Conservation (phyloP, 2,329 filamentous ascomycete species). For the Sporothrix variecibatus region DNA sequence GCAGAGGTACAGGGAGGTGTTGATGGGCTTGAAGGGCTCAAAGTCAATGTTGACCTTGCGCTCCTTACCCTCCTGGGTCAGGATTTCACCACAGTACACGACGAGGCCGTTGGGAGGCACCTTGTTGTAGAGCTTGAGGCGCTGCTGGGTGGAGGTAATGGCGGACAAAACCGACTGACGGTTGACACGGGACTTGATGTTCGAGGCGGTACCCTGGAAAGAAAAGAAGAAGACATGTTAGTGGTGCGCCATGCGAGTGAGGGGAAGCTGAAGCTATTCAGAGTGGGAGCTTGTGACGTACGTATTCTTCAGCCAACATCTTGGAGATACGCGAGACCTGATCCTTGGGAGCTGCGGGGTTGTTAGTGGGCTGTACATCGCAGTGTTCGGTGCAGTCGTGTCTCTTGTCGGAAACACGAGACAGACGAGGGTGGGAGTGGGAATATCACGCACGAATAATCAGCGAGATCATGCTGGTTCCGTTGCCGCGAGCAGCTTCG, state of each 20-base stretch:
- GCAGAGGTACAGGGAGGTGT: constrained; percentile 97
- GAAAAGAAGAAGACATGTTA: constrained; percentile 14
- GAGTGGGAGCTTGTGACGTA: constrained; percentile 50
- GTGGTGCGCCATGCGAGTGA: constrained; percentile 32
- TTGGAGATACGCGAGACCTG: constrained; percentile 94
- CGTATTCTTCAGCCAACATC: constrained; percentile 99
- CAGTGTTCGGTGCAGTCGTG: neutral
- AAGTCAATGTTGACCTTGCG: constrained; percentile 99
- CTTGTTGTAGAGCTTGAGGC: constrained; percentile 98
- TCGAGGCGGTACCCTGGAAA: constrained; percentile 86
- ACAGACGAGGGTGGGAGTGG: neutral
- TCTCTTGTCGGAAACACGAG: neutral
- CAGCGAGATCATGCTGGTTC: constrained; percentile 99
- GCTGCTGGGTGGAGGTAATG: constrained; percentile 98
- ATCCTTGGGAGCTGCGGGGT: constrained; percentile 72
- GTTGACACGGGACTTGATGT: constrained; percentile 99
- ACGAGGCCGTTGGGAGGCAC: constrained; percentile 97
- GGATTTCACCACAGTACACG: constrained; percentile 99
- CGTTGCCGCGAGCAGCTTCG: constrained; percentile 95
- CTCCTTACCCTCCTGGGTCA: constrained; percentile 97
- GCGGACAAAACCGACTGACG: constrained; percentile 95
- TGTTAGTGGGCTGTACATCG: constrained; percentile 10
- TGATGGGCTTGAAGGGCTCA: constrained; percentile 99
- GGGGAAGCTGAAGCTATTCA: neutral
- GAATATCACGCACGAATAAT: constrained; percentile 77